Evolutionary conservation across 192 early-diverging fungal species (phyloP).

Genomic region (Backusella sp.): DNA sequence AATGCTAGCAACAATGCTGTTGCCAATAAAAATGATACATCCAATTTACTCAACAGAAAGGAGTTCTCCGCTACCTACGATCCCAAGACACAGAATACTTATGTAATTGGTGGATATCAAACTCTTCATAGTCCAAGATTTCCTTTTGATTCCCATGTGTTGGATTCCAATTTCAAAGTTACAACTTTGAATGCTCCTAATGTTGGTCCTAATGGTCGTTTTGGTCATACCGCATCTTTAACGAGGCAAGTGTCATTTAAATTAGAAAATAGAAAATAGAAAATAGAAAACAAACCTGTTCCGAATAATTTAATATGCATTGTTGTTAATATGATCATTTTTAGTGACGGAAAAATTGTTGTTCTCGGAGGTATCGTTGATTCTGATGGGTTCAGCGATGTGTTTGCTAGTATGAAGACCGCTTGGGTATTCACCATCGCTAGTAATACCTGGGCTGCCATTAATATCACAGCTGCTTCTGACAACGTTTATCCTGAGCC

Average conservation of each 20-base stretch:
- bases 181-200: not conserved
- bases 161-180: constrained; percentile 5
- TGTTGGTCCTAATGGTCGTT: not conserved
- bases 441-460: constrained; percentile 10
- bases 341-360: constrained; percentile 26
- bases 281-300: not conserved
- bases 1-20: not conserved
- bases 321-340: not conserved
- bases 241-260: constrained; percentile 12
- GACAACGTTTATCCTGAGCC: not conserved
- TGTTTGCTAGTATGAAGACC: constrained; percentile 9
- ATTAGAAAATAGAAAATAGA: not conserved
- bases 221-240: constrained; percentile 25
- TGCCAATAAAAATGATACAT: not conserved
- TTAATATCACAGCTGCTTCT: not conserved
- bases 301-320: not conserved
- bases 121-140: no score
- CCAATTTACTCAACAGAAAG: not conserved
- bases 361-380: constrained; percentile 28
- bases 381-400: not conserved
- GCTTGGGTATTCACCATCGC: constrained; percentile 18
- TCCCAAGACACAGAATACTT: not conserved
- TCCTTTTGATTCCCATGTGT: constrained; percentile 8
- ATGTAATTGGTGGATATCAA: constrained; percentile 20
- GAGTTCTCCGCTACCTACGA: constrained; percentile 21